A percentile compares a stretch with the other conserved stretches of the same genome.
Evolutionary conservation across 768 basidiomycete genomes (phyloP).

Genomic region (Psilocybe azurescens): DNA sequence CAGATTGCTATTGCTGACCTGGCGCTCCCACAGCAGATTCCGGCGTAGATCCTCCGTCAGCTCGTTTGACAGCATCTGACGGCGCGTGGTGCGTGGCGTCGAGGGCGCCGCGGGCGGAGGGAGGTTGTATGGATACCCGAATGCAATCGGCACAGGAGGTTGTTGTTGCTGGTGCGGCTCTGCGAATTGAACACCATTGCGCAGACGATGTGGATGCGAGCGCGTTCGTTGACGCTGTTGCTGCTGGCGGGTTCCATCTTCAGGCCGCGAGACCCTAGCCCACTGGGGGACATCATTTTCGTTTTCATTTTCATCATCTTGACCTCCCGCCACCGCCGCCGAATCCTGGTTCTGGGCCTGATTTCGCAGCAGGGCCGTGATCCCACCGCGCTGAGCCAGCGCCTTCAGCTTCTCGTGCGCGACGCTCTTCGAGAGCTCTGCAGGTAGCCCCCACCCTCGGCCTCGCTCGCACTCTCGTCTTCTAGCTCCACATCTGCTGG

Average conservation of each 20-base stretch:
- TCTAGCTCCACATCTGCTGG: constrained; percentile 73
- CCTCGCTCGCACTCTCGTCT: constrained; percentile 62
- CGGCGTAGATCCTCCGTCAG: constrained; percentile 83
- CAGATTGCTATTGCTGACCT: constrained; percentile 60
- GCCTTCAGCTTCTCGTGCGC: constrained; percentile 72
- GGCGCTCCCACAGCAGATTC: constrained; percentile 82
- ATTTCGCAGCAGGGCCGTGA: constrained; percentile 25
- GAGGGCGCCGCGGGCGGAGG: constrained; percentile 69
- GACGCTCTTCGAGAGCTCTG: constrained; percentile 62
- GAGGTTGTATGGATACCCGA: constrained; percentile 75
- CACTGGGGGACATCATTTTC: constrained; percentile 31
- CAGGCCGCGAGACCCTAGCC: constrained; percentile 22
- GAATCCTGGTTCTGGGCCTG: constrained; percentile 2
- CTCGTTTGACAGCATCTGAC: constrained; percentile 85
- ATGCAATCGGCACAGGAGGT: constrained; percentile 50
- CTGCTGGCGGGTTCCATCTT: not conserved
- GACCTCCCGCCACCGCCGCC: not conserved
- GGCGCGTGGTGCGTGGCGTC: constrained; percentile 85
- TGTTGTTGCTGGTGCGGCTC: not conserved
- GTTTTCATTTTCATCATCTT: constrained; percentile 9
- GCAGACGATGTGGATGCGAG: constrained; percentile 4
- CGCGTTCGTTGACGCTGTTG: constrained; percentile 8
- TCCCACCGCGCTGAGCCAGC: constrained; percentile 53
- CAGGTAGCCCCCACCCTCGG: constrained; percentile 42
- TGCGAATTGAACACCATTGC: constrained; percentile 12